Conservation (phyloP, 1,139 yeast genomes). For the Saccharomyces hybrid region DNA sequence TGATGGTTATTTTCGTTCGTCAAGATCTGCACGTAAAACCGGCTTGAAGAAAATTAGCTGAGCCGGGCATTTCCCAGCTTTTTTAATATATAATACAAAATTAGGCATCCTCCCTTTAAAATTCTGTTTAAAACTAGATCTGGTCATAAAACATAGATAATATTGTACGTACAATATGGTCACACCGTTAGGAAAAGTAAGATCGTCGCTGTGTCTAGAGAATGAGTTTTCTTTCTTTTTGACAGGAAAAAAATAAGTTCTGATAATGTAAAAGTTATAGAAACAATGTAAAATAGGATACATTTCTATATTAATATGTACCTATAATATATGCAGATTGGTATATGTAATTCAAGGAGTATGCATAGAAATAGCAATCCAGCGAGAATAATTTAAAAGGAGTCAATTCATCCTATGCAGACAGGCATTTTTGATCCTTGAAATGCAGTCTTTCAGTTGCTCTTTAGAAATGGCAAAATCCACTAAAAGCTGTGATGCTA, state of each 20-base stretch:
- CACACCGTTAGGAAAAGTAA: background rate
- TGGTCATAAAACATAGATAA: background rate
- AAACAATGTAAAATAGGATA: background rate
- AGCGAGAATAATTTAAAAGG: background rate
- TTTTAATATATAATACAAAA: background rate
- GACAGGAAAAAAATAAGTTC: background rate
- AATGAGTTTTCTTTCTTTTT: background rate
- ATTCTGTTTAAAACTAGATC: background rate
- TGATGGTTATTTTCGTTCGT: background rate
- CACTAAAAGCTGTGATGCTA: background rate
- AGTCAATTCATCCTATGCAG: constrained; percentile 1
- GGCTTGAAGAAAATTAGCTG: background rate
- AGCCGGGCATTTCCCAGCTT: background rate
- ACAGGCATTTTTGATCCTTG: constrained; percentile 6
- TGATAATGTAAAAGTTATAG: background rate
- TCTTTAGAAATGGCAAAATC: background rate
- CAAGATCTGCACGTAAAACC: background rate
- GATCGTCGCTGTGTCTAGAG: background rate
- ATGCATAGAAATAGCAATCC: background rate
- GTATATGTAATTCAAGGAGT: background rate
- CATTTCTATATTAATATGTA: background rate
- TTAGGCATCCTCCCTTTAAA: background rate
- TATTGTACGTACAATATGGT: background rate
- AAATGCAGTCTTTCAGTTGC: constrained; percentile 2
- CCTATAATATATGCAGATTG: background rate